Percentiles rank a stretch among this genome's conserved stretches.
phyloP scores from a whole-genome alignment of 805 yeast genomes.

The Hyphopichia homilentoma region DNA sequence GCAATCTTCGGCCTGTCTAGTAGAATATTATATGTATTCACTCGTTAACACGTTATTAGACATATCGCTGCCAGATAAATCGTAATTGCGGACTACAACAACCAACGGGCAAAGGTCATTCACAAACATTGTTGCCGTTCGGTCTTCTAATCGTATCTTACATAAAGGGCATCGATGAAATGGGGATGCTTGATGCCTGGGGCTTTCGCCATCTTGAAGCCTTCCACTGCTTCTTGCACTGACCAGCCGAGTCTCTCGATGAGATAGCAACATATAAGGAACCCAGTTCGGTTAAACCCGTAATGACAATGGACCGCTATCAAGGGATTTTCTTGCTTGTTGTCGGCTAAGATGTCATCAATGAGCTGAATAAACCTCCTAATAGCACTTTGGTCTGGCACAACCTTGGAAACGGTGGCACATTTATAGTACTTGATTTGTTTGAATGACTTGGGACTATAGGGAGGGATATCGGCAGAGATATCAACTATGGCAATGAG shows the following conservation, averaged over 20 bases:
- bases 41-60: too few relatives aligned
- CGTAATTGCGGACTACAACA: too few relatives aligned
- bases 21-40: too few relatives aligned
- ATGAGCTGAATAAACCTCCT: constrained; percentile 52
- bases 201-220: constrained; percentile 52
- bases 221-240: constrained; percentile 60
- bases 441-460: constrained; percentile 54
- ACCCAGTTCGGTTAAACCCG: constrained; percentile 79
- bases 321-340: constrained; percentile 25
- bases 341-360: constrained; percentile 38
- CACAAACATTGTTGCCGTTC: too few relatives aligned
- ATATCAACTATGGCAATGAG: constrained; percentile 64
- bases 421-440: constrained; percentile 61
- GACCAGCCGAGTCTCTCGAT: constrained; percentile 57
- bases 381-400: constrained; percentile 62
- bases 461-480: constrained; percentile 67
- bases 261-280: constrained; percentile 64
- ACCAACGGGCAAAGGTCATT: too few relatives aligned
- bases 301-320: constrained; percentile 77
- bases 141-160: constrained; percentile 48
- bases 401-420: constrained; percentile 75
- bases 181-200: constrained; percentile 81
- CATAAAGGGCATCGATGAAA: constrained; percentile 67
- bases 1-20: too few relatives aligned
- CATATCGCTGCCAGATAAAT: too few relatives aligned